Conservation (phyloP, 352 stramenopile species). For the Paralagenidium karlingii region DNA sequence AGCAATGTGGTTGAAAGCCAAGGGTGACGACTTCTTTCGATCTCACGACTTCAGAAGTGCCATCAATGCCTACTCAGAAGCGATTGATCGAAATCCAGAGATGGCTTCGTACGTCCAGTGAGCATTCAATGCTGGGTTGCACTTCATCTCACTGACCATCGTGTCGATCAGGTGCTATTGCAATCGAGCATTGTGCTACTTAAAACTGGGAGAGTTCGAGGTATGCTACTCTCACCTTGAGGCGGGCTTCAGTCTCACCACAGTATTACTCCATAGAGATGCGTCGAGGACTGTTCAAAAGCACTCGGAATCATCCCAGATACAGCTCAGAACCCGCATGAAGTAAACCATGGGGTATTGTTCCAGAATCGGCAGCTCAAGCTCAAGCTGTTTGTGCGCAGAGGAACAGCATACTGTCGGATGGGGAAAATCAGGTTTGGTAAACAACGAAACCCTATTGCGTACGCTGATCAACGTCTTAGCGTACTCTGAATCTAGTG, state of each 20-base stretch:
- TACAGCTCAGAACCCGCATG: conserved; percentile 13
- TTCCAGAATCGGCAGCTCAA: conserved; percentile 52
- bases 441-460: too few species aligned
- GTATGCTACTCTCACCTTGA: conserved; percentile 2
- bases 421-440: conserved; percentile 25
- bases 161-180: conserved; percentile 41
- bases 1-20: conserved; percentile 81
- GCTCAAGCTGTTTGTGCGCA: conserved; percentile 59
- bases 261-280: conserved; percentile 14
- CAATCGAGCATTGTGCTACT: conserved; percentile 48
- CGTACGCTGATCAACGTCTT: background rate
- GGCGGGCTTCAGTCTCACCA: background rate
- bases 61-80: conserved; percentile 55
- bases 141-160: conserved; percentile 9
- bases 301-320: conserved; percentile 55
- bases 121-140: background rate
- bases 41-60: conserved; percentile 52
- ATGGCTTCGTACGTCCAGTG: conserved; percentile 8
- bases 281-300: conserved; percentile 50
- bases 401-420: conserved; percentile 54
- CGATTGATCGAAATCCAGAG: conserved; percentile 16
- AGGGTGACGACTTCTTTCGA: conserved; percentile 75
- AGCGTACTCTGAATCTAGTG: conserved; percentile 2
- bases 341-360: conserved; percentile 6
- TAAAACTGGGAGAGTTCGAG: conserved; percentile 48